Base-by-base conservation (phyloP, 257 asterid genomes). In the Echium plantagineum region DNA sequence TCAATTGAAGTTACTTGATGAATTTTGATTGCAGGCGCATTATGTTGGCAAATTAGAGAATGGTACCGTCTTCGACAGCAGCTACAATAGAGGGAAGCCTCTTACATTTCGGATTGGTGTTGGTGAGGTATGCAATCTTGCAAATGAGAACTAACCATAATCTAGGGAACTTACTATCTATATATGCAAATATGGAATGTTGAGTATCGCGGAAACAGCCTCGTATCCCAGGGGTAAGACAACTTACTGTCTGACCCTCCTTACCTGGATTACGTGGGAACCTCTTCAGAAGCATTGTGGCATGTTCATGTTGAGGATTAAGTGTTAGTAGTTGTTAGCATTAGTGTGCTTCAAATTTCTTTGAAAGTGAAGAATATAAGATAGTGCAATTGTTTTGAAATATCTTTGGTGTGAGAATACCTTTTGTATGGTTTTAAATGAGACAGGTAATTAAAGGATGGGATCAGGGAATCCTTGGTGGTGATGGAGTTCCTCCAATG, bases 391-490 rank as follows among this genome's bases (percentile, higher is more conserved):
- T 53, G 24, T n/a, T 53, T 28, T 53, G 6, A 24, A 3, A 17
- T 56, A 10, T 56, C 16, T 17, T 56, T 12, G 17, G 10, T 22
- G 0, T 9, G 22, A 18, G 1, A n/a, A 60, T 38, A 18, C 9
- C 3, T 30, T 12, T 15, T 32, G 21, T 20, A 6, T 63, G 67
- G 28, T 52, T 53, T 57, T 20, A 46, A 20, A 46, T 65, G 19
- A 51, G 22, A 21, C 61, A 89, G 97, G 97, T 90, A 62, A 90
- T 90, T 67, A 87, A 82, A 78, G 96, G 98, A 63, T 90, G 98
- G 98, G 98, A 90, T 80, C 77, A 76, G 63, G 98, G 96, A 57
- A 87, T 90, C 72, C 65, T 87, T 12, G 96, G 98, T 47, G 94
- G 89, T 24, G 95, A 87, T 61, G 95, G 96, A 53, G 59, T 89